Base-by-base conservation (phyloP, 2,329 filamentous ascomycete species). In the Orbilia javanica region DNA sequence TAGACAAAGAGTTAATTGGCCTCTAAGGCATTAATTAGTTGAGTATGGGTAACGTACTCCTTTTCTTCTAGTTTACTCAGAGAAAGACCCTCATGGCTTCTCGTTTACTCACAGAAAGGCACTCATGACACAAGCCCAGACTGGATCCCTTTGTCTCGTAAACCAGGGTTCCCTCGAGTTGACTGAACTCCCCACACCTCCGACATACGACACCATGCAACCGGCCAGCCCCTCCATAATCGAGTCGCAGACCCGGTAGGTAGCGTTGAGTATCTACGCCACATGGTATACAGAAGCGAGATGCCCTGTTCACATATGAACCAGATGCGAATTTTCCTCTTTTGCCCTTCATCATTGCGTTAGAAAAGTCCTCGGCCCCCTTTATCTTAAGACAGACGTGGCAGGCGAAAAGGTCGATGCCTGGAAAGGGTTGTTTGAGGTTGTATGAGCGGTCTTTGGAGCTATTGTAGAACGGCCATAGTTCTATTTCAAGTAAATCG, bases 331-430 rank as follows among this genome's bases (percentile, higher is more conserved):
- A 62, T 39, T 70, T 70, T 11, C 66, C 66, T 60, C 52, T 50
- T 52, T 50, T 50, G 18, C 66, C 66, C 27, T 39, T 70, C 52
- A 70, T 70, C 66, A 70, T 70, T 27, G 66, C 66, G 42, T 70
- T 70, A 70, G 66, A 70, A 70, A 70, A 70, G 18, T 11, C 18
- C n/a, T 18, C 18, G 8, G 52, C 66, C 22, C n/a, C 39, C 52
- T 70, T 70, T 22, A 70, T 62, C 66, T 70, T 70, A n/a, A 60
- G 39, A 44, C 66, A 70, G 55, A 62, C 15, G 52, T 50, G 39
- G 34, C 66, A 70, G 13, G 66, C 66, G 39, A 70, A 70, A 62
- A 48, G 63, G 39, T 70, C 53, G 29, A 10, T 53, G 39, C 1
- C 11, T 50, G 66, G 42, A 13, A 57, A 69, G 20, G 65, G 52